phyloP scores from a whole-genome alignment of 2,329 filamentous ascomycete genomes.

The Fusarium coffeatum region DNA sequence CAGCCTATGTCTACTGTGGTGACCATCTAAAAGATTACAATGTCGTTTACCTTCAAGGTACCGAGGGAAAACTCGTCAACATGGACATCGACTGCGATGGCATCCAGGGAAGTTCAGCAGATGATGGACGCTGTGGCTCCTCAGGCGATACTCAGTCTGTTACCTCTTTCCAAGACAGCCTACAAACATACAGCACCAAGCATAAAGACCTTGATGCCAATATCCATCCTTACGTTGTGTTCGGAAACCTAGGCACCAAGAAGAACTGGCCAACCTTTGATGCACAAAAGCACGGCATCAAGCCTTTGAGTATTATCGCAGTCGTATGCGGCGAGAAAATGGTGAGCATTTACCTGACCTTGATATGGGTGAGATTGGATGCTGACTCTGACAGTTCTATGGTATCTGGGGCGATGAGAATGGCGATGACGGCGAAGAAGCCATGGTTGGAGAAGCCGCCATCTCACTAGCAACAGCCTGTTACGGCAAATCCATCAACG shows the following conservation, averaged over 20 bases:
- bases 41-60: conserved; percentile 62
- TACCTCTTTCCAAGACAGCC: conserved; percentile 59
- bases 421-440: conserved; percentile 60
- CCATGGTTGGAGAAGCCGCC: conserved; percentile 67
- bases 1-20: conserved; percentile 59
- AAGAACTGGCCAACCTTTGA: conserved; percentile 53
- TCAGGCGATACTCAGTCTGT: conserved; percentile 58
- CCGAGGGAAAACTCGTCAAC: conserved; percentile 57
- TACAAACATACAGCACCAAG: conserved; percentile 53
- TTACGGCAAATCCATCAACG: conserved; percentile 64
- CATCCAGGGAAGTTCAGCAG: conserved; percentile 53
- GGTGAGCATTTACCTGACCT: conserved; percentile 40
- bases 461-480: conserved; percentile 69
- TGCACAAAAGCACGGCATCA: conserved; percentile 56
- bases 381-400: conserved; percentile 57
- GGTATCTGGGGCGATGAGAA: conserved; percentile 73
- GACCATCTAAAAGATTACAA: conserved; percentile 56
- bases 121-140: conserved; percentile 59
- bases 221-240: conserved; percentile 64
- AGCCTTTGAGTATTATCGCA: conserved; percentile 65
- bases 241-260: conserved; percentile 59
- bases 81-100: conserved; percentile 72
- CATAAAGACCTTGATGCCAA: conserved; percentile 61
- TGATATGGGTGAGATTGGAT: neutral
- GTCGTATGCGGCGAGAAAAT: conserved; percentile 64